These are phyloP conservation scores for Hypoxylon sp. DNA, from an alignment of 2,329 filamentous ascomycete genomes.

Conservation along the genomic window DNA sequence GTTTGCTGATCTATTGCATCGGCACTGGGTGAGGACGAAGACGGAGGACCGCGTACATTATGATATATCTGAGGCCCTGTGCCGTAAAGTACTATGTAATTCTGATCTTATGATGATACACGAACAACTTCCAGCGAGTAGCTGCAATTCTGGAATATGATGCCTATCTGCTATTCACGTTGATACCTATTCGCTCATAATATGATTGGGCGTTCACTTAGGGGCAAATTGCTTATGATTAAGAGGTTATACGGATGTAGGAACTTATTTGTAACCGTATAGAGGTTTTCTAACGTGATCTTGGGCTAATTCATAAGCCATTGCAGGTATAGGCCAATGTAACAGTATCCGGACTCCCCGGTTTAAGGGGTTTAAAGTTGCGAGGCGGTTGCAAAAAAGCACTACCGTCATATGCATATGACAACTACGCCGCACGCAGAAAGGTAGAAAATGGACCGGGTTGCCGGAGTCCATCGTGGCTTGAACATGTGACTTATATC, in stretches of 20 bases:
- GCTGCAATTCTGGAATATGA: neutral
- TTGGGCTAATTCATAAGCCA: no score
- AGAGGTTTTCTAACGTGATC: no score
- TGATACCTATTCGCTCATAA: neutral
- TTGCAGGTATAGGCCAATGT: no score
- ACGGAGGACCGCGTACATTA: neutral
- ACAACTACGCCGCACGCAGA: no score
- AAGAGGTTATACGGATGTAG: neutral
- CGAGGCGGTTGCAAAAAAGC: no score
- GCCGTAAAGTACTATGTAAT: neutral
- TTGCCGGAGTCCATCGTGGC: no score
- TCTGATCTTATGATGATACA: neutral
- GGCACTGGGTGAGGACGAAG: neutral
- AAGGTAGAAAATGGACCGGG: no score
- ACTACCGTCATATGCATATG: no score
- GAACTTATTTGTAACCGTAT: no score
- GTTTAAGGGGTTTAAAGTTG: no score
- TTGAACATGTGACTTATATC: no score
- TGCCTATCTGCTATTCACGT: neutral
- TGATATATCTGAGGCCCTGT: constrained; percentile 9
- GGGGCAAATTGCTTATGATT: neutral
- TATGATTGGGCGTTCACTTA: neutral
- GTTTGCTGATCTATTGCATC: neutral
- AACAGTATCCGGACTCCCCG: no score
- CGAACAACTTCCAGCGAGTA: neutral